These are phyloP conservation scores for Whalleya microplaca DNA, from an alignment of 2,329 filamentous ascomycete genomes.

Conservation along the genomic window DNA sequence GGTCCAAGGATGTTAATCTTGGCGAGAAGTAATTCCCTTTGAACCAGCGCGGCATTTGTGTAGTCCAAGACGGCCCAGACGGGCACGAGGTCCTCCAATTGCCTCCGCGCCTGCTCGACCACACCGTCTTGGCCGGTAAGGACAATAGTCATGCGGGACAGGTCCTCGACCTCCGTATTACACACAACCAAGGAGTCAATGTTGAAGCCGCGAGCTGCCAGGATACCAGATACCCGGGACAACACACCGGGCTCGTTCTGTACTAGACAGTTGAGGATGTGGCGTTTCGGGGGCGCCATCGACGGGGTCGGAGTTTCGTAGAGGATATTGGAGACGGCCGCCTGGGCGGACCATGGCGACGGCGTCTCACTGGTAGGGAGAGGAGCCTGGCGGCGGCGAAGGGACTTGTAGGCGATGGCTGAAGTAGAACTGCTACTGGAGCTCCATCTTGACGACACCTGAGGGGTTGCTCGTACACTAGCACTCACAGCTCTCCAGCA, in stretches of 20 bases:
- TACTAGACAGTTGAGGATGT: constrained; percentile 96
- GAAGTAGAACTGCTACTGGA: constrained; percentile 77
- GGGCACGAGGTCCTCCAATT: constrained; percentile 94
- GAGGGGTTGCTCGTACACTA: constrained; percentile 22
- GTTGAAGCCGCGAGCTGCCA: constrained; percentile 97
- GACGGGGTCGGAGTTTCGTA: constrained; percentile 95
- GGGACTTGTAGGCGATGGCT: constrained; percentile 94
- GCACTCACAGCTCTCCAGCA: constrained; percentile 32
- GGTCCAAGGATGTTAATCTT: constrained; percentile 97
- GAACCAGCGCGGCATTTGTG: constrained; percentile 87
- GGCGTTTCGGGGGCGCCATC: constrained; percentile 82
- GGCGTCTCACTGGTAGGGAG: constrained; percentile 77
- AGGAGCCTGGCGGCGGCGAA: constrained; percentile 86
- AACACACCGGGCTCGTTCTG: constrained; percentile 98
- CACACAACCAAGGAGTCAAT: constrained; percentile 98
- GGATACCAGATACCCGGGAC: constrained; percentile 92
- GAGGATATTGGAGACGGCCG: constrained; percentile 96
- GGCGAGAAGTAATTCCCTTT: constrained; percentile 91
- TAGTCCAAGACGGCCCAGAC: constrained; percentile 99
- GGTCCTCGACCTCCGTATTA: constrained; percentile 94
- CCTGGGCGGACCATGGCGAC: constrained; percentile 85
- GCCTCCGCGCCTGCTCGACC: constrained; percentile 92
- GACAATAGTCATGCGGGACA: constrained; percentile 98
- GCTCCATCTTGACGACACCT: constrained; percentile 36
- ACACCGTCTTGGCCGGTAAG: constrained; percentile 95